A percentile compares a stretch with the other conserved stretches of the same genome.
Evolutionary conservation across 2,329 filamentous ascomycete genomes (phyloP).

Genomic region (Fusarium phyllophilum): DNA sequence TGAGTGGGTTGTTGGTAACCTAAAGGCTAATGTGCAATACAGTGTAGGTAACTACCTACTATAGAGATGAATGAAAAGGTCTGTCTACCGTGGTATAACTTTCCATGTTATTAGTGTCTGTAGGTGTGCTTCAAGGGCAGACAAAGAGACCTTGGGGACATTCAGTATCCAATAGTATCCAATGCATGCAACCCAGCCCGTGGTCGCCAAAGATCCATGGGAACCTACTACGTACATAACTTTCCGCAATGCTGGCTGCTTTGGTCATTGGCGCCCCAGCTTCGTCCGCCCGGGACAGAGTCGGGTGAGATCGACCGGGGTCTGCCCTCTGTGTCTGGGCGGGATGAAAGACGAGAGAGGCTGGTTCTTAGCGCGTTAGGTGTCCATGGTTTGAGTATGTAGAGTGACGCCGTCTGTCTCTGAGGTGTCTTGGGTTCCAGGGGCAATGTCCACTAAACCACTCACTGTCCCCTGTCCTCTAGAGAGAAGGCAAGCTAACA

Average conservation of each 20-base stretch:
- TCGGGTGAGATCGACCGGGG: slow-evolving; percentile 11
- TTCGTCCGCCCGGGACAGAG: slow-evolving; percentile 24
- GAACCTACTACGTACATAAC: slow-evolving; percentile 17
- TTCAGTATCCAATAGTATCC: neutral
- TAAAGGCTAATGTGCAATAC: neutral
- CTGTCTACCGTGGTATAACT: neutral
- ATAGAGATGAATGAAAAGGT: neutral
- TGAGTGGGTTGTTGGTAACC: neutral
- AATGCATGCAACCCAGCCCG: slow-evolving; percentile 2
- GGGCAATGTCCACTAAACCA: neutral
- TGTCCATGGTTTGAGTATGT: neutral
- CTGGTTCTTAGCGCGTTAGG: neutral
- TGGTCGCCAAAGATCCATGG: slow-evolving; percentile 20
- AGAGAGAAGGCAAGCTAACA: neutral
- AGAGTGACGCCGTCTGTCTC: neutral
- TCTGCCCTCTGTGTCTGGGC: slow-evolving; percentile 10
- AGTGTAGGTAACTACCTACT: neutral
- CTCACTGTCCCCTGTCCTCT: neutral
- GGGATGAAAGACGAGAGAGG: slow-evolving; percentile 7
- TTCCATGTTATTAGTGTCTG: neutral
- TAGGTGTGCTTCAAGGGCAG: neutral
- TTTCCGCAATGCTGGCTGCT: slow-evolving; percentile 30
- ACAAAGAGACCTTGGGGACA: neutral
- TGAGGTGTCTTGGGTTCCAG: neutral
- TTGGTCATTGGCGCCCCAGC: slow-evolving; percentile 31